phyloP scores from a whole-genome alignment of 306 rosid species.

The Quillaja saponaria region DNA sequence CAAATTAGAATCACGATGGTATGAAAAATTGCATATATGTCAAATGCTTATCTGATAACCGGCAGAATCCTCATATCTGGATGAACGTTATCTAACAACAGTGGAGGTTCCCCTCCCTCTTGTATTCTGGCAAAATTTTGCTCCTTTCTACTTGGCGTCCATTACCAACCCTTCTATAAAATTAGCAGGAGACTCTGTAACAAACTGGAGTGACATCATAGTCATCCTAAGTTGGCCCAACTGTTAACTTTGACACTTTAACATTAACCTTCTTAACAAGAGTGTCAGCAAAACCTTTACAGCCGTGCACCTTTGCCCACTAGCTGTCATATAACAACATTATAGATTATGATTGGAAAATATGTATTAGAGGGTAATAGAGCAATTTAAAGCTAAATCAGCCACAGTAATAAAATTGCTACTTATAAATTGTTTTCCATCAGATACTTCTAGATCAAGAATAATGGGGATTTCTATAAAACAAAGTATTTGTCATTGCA shows the following conservation, averaged over 20 bases:
- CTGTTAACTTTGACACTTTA: slow-evolving; percentile 61
- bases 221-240: slow-evolving; percentile 74
- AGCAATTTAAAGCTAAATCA: slow-evolving; percentile 10
- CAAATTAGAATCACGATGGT: background rate
- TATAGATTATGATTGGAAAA: background rate
- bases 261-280: slow-evolving; percentile 72
- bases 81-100: slow-evolving; percentile 73
- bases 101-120: slow-evolving; percentile 85
- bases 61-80: slow-evolving; percentile 89
- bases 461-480: background rate
- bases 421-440: background rate
- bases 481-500: background rate
- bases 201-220: slow-evolving; percentile 77
- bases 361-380: background rate
- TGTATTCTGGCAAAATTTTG: slow-evolving; percentile 84
- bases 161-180: slow-evolving; percentile 73
- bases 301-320: slow-evolving; percentile 93
- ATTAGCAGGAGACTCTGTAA: slow-evolving; percentile 76
- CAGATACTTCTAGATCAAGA: background rate
- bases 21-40: background rate
- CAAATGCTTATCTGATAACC: slow-evolving; percentile 34
- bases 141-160: slow-evolving; percentile 80
- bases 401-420: slow-evolving; percentile 12
- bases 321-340: slow-evolving; percentile 33
- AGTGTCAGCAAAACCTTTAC: slow-evolving; percentile 73